These are phyloP conservation scores for Amphirosellinia nigrospora DNA, from an alignment of 495 filamentous ascomycete species.

Conservation along the genomic window DNA sequence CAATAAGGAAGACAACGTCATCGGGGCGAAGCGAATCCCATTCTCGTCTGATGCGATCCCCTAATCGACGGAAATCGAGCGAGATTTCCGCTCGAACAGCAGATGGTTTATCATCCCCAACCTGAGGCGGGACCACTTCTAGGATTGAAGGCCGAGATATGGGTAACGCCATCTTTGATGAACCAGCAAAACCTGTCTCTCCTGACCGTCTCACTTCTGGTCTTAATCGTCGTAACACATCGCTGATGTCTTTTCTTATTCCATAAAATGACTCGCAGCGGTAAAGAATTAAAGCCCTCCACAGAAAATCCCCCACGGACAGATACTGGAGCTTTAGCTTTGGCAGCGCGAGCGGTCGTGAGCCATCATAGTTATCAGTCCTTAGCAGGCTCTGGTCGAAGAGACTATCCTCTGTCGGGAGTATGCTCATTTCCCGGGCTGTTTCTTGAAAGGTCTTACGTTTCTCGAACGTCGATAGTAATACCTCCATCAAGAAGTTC, in stretches of 20 bases:
- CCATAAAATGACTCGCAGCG: slow-evolving; percentile 93
- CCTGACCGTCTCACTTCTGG: slow-evolving; percentile 68
- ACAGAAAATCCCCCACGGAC: slow-evolving; percentile 93
- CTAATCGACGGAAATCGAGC: slow-evolving; percentile 82
- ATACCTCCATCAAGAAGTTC: slow-evolving; percentile 73
- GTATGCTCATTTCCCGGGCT: slow-evolving; percentile 68
- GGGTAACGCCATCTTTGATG: slow-evolving; percentile 88
- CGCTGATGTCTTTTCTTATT: slow-evolving; percentile 89
- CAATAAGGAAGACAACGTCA: slow-evolving; percentile 88
- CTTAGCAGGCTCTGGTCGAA: slow-evolving; percentile 85
- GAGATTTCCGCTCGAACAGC: slow-evolving; percentile 84
- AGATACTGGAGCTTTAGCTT: slow-evolving; percentile 97
- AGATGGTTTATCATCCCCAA: slow-evolving; percentile 86
- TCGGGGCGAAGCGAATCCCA: slow-evolving; percentile 91
- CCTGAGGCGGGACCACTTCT: slow-evolving; percentile 81
- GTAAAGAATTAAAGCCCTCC: slow-evolving; percentile 87
- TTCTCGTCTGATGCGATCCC: slow-evolving; percentile 76
- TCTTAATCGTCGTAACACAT: slow-evolving; percentile 76
- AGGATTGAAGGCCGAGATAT: slow-evolving; percentile 87
- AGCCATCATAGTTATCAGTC: slow-evolving; percentile 89
- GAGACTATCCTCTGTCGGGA: slow-evolving; percentile 85
- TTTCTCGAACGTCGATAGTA: slow-evolving; percentile 79
- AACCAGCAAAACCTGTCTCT: slow-evolving; percentile 77
- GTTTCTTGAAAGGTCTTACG: slow-evolving; percentile 84
- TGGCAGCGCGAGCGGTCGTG: slow-evolving; percentile 85